These are phyloP conservation scores for Aspergillus awamori DNA, from an alignment of 2,329 filamentous ascomycete genomes.

Conservation along the genomic window DNA sequence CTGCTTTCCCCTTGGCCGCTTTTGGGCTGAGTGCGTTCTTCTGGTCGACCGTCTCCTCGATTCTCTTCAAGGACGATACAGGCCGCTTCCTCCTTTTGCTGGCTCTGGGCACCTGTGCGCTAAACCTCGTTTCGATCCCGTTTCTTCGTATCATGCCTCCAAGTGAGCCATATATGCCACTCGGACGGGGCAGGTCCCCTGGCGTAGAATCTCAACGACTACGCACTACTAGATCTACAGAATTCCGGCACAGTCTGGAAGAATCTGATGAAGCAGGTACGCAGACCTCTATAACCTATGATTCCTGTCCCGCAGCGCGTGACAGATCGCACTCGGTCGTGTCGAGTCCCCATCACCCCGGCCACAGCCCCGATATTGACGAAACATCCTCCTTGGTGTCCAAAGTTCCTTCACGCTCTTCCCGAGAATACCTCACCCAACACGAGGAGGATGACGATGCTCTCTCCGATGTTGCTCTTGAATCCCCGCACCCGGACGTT, in stretches of 20 bases:
- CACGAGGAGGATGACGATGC: slow-evolving; percentile 39
- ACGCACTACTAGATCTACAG: slow-evolving; percentile 36
- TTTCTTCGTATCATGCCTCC: slow-evolving; percentile 77
- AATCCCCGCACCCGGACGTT: slow-evolving; percentile 84
- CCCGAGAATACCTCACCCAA: slow-evolving; percentile 52
- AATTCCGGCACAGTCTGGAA: slow-evolving; percentile 28
- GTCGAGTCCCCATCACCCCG: slow-evolving; percentile 28
- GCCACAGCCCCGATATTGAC: slow-evolving; percentile 53
- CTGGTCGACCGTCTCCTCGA: slow-evolving; percentile 77
- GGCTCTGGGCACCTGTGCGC: slow-evolving; percentile 73
- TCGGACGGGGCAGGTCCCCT: slow-evolving; percentile 36
- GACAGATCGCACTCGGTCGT: slow-evolving; percentile 35
- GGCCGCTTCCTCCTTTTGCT: slow-evolving; percentile 79
- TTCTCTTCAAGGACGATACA: slow-evolving; percentile 82
- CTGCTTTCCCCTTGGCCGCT: slow-evolving; percentile 86
- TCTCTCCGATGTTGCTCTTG: slow-evolving; percentile 65
- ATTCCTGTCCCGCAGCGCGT: slow-evolving; percentile 29
- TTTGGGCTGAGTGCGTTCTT: slow-evolving; percentile 97
- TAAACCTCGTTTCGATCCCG: slow-evolving; percentile 78
- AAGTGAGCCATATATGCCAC: slow-evolving; percentile 47
- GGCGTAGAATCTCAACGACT: slow-evolving; percentile 38
- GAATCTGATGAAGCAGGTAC: slow-evolving; percentile 41
- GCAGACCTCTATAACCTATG: slow-evolving; percentile 38
- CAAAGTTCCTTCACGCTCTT: slow-evolving; percentile 56
- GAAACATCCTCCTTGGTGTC: slow-evolving; percentile 84